Evolutionary conservation across 2,329 filamentous ascomycete species (phyloP).

Genomic region (Colletotrichum chrysophilum): DNA sequence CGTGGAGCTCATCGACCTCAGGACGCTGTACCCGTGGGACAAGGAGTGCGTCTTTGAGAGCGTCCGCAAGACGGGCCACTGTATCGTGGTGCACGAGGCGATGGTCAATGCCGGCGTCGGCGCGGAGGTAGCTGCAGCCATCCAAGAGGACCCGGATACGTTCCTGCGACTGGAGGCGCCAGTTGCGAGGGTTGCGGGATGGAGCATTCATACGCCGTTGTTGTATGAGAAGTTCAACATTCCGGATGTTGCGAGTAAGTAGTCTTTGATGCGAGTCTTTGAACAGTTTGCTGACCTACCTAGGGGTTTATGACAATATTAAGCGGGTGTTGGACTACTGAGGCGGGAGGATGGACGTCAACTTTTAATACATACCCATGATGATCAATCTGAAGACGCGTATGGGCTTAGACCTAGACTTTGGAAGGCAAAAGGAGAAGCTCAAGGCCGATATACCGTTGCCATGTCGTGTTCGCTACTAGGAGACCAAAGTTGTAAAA

Average conservation of each 20-base stretch:
- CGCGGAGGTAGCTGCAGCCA: conserved; percentile 85
- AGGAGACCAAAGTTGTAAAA: not conserved
- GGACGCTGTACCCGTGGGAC: conserved; percentile 93
- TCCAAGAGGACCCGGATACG: conserved; percentile 78
- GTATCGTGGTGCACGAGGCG: conserved; percentile 88
- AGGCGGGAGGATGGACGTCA: not conserved
- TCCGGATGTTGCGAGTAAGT: conserved; percentile 87
- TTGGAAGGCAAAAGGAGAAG: not conserved
- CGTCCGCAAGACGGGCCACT: conserved; percentile 85
- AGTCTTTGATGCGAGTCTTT: no score
- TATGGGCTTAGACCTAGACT: not conserved
- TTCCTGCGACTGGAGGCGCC: conserved; percentile 87
- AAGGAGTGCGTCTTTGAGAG: conserved; percentile 79
- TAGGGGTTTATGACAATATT: conserved; percentile 75
- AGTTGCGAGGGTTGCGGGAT: conserved; percentile 84
- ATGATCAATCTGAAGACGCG: not conserved
- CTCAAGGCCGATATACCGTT: not conserved
- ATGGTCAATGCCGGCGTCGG: conserved; percentile 91
- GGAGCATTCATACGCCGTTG: conserved; percentile 83
- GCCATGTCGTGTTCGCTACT: not conserved
- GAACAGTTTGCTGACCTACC: conserved; percentile 29
- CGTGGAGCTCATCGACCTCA: conserved; percentile 85
- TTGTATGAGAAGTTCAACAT: conserved; percentile 82
- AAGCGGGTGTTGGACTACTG: conserved; percentile 71
- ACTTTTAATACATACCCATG: conserved; percentile 8